Evolutionary conservation across 2,329 filamentous ascomycete genomes (phyloP), one percentile per base, ranked within the genome.

Genomic region (Fusarium mangiferae): DNA sequence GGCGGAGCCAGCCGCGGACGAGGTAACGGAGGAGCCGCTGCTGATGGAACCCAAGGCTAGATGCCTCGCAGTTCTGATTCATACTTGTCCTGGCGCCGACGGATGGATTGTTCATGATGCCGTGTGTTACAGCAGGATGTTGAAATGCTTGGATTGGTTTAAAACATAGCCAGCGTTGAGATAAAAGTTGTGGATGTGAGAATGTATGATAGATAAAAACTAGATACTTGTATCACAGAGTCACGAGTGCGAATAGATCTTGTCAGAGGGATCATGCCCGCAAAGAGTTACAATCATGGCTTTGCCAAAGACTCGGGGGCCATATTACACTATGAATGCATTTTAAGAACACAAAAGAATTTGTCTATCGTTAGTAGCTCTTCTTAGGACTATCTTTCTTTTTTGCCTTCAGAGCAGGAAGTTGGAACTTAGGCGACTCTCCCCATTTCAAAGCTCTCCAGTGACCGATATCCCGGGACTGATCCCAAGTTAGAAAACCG

Each of bases 401-500:
- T 84, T 91, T 92, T 30, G 82, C 85, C 85, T 93, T 94, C 68
- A 94, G 77, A 38, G 86, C 85, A 0, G 93, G 93, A 73, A 96
- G 85, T 26, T 80, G 82, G 79, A 95, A 95, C 35, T 80, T 80
- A 75, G 90, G 86, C 79, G 90, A 94, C 74, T 88, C 80, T n/a
- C 92, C 92, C 10, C 89, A 90, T 76, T 86, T 85, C 70, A 95
- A 78, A 61, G 85, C 86, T 84, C 90, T 88, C 93, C 93, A 95
- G 56, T 84, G 81, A 15, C 89, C 89, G 63, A 89, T 82, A 73
- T 89, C 86, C 46, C 80, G 76, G 72, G 86, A 82, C 72, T 90
- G 86, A 79, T 93, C 92, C 96, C 96, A 99, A 46, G 93, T 93
- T 82, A 98, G 83, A 59, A 92, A 84, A 20, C 96, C 96, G 17